Percentiles rank a stretch among this genome's conserved stretches.
These are phyloP conservation scores for Russula sp. DNA, from an alignment of 768 basidiomycete species.

Conservation along the genomic window DNA sequence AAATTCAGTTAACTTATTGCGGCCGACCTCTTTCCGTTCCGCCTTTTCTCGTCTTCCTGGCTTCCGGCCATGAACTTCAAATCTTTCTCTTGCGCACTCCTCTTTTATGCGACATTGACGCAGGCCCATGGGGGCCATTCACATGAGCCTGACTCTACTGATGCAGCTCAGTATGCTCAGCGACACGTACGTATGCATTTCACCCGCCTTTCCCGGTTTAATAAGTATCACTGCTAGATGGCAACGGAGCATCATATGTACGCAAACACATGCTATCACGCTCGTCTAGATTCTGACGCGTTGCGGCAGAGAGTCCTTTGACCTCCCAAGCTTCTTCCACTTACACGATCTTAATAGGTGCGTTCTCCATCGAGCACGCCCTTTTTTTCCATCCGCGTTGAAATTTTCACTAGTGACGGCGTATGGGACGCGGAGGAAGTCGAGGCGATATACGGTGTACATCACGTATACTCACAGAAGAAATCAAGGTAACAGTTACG, in stretches of 20 bases:
- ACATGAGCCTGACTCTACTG: slow-evolving; percentile 10
- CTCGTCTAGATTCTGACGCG: slow-evolving; percentile 12
- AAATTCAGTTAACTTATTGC: not conserved
- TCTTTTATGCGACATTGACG: slow-evolving; percentile 29
- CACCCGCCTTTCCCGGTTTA: slow-evolving; percentile 11
- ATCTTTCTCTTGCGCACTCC: slow-evolving; percentile 17
- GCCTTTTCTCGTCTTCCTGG: not conserved
- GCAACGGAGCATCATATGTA: slow-evolving; percentile 86
- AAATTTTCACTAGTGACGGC: slow-evolving; percentile 54
- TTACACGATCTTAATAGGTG: slow-evolving; percentile 90
- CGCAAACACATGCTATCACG: slow-evolving; percentile 9
- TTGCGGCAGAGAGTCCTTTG: slow-evolving; percentile 70
- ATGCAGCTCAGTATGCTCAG: slow-evolving; percentile 61
- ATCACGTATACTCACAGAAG: slow-evolving; percentile 85
- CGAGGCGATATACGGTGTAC: slow-evolving; percentile 93
- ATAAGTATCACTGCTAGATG: slow-evolving; percentile 53
- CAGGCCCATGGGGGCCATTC: slow-evolving; percentile 52
- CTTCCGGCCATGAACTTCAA: slow-evolving; percentile 22
- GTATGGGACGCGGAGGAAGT: slow-evolving; percentile 84
- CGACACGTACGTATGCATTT: slow-evolving; percentile 69
- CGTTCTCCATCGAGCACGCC: slow-evolving; percentile 29
- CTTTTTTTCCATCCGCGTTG: slow-evolving; percentile 10
- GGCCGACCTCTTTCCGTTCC: no score
- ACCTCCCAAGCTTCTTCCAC: slow-evolving; percentile 86
- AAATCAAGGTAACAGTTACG: slow-evolving; percentile 70